Conservation (phyloP, 2,329 filamentous ascomycete species). For the Trichoderma semiorbis region DNA sequence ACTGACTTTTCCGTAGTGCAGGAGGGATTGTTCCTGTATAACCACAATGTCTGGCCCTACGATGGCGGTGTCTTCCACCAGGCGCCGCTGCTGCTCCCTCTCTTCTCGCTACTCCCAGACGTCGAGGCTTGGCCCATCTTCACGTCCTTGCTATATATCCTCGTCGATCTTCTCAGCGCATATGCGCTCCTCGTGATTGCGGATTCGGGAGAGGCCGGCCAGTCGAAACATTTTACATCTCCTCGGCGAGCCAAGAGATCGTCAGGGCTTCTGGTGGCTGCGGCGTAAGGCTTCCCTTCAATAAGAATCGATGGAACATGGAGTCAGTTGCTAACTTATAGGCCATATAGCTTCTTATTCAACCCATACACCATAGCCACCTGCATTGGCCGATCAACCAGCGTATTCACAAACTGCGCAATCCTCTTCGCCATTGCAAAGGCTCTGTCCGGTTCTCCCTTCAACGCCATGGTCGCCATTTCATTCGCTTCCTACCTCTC, state of each 20-base stretch:
- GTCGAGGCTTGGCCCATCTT: constrained; percentile 63
- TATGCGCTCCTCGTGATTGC: constrained; percentile 76
- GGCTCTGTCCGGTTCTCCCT: constrained; percentile 68
- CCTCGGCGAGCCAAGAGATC: constrained; percentile 71
- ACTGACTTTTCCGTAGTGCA: constrained; percentile 59
- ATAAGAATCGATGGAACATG: not conserved
- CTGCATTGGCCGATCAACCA: constrained; percentile 85
- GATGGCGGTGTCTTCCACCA: constrained; percentile 83
- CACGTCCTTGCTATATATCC: constrained; percentile 75
- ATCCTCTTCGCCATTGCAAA: constrained; percentile 80
- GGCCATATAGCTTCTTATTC: constrained; percentile 71
- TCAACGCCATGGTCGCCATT: constrained; percentile 78
- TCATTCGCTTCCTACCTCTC: constrained; percentile 87
- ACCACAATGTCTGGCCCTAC: constrained; percentile 93
- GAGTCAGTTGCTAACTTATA: constrained; percentile 9
- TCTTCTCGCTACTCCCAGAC: constrained; percentile 85
- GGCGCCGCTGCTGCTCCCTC: constrained; percentile 82
- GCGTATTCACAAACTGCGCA: constrained; percentile 82
- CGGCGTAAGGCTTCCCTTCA: constrained; percentile 55
- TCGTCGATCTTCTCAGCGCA: constrained; percentile 78
- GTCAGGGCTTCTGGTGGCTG: constrained; percentile 71
- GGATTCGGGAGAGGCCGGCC: constrained; percentile 71
- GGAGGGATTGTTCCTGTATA: constrained; percentile 94
- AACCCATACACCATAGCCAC: constrained; percentile 92
- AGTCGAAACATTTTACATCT: constrained; percentile 74